Evolutionary conservation across 2,329 filamentous ascomycete species (phyloP).

Genomic region (Metarhizium album): DNA sequence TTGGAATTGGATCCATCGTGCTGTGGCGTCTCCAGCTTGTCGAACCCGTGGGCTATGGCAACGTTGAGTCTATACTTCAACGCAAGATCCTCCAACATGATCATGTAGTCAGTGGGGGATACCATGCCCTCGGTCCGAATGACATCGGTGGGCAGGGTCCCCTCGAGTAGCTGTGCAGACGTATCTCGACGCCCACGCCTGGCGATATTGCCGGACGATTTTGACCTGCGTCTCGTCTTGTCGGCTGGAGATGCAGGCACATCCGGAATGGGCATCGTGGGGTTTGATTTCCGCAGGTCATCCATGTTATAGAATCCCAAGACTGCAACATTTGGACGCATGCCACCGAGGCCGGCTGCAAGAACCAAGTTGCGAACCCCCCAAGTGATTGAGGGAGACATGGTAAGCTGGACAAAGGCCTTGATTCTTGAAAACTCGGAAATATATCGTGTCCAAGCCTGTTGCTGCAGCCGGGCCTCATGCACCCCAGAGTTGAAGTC

Average conservation of each 20-base stretch:
- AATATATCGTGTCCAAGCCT: constrained; percentile 77
- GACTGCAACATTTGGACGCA: constrained; percentile 81
- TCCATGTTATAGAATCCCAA: constrained; percentile 73
- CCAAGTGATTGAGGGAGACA: constrained; percentile 77
- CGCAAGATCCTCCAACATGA: constrained; percentile 71
- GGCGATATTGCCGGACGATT: constrained; percentile 19
- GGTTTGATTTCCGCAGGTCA: constrained; percentile 53
- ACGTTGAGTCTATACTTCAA: constrained; percentile 73
- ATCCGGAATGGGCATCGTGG: constrained; percentile 46
- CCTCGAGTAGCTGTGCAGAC: constrained; percentile 44
- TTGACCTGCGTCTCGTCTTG: constrained; percentile 20
- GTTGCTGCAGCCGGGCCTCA: constrained; percentile 71
- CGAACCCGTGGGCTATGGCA: constrained; percentile 73
- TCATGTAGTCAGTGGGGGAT: constrained; percentile 64
- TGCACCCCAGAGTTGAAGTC: constrained; percentile 71
- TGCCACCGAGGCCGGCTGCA: constrained; percentile 72
- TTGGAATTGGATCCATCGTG: constrained; percentile 49
- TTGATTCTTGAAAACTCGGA: constrained; percentile 74
- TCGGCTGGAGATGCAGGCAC: constrained; percentile 26
- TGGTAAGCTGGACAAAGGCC: constrained; percentile 77
- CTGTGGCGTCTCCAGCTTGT: constrained; percentile 61
- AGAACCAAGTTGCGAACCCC: constrained; percentile 74
- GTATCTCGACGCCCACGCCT: constrained; percentile 40
- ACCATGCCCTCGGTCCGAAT: constrained; percentile 60
- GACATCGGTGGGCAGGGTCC: constrained; percentile 55